Percentiles rank a stretch among this genome's conserved stretches.
Conservation (phyloP, 1,139 yeast genomes). For the Candida sp. region DNA sequence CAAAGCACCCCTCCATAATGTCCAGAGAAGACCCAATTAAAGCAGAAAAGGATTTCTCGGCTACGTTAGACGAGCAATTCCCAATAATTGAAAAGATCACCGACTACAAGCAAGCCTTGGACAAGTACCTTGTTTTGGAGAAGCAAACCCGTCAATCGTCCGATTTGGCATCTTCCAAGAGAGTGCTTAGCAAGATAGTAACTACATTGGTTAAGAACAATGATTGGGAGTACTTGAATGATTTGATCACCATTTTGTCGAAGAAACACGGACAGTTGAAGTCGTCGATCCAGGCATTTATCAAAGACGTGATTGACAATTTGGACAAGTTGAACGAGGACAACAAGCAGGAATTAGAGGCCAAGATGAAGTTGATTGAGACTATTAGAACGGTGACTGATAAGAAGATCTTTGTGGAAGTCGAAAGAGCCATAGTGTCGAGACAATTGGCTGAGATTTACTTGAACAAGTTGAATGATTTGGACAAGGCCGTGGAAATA, state of each 20-base stretch:
- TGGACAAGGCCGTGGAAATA: constrained; percentile 88
- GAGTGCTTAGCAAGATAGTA: constrained; percentile 76
- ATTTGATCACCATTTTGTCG: constrained; percentile 76
- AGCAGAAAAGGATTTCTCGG: constrained; percentile 93
- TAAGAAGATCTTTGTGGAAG: constrained; percentile 93
- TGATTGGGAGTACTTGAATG: constrained; percentile 84
- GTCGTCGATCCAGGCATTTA: constrained; percentile 78
- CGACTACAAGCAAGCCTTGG: constrained; percentile 72
- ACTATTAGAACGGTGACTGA: constrained; percentile 90
- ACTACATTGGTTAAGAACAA: constrained; percentile 60
- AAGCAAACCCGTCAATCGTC: constrained; percentile 97
- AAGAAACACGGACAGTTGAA: constrained; percentile 98
- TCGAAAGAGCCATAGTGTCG: constrained; percentile 93
- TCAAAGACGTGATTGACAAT: constrained; percentile 71
- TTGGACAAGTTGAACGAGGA: constrained; percentile 60
- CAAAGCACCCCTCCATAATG: constrained; percentile 43
- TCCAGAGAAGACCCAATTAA: constrained; percentile 93
- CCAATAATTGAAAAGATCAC: constrained; percentile 76
- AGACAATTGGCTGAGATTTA: constrained; percentile 80
- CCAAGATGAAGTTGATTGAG: constrained; percentile 66
- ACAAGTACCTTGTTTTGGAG: constrained; percentile 78
- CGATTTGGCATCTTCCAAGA: constrained; percentile 88
- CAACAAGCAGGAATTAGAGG: constrained; percentile 38
- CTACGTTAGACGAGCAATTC: constrained; percentile 81
- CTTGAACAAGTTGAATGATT: constrained; percentile 66